Evolutionary conservation across 306 rosid genomes (phyloP).

Genomic region (Prunus mongolica): DNA sequence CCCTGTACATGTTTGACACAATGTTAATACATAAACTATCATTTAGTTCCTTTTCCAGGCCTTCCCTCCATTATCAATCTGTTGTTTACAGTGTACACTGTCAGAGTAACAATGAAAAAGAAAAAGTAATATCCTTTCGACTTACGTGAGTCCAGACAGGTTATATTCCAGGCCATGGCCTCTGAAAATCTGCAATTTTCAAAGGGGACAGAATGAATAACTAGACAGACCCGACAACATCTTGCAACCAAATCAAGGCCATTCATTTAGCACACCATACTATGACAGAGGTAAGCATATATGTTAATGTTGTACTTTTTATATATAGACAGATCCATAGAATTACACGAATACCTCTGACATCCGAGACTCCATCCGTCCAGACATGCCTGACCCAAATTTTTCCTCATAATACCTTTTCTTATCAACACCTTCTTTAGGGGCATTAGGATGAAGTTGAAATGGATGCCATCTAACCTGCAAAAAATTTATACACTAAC

Average conservation of each 20-base stretch:
- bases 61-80: neutral
- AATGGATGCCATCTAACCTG: conserved; percentile 89
- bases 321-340: neutral
- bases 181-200: conserved; percentile 58
- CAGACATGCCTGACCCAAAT: conserved; percentile 55
- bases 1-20: conserved; percentile 54
- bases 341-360: conserved; percentile 45
- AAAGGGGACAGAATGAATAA: conserved; percentile 4
- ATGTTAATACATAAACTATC: conserved; percentile 11
- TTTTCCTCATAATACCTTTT: conserved; percentile 50
- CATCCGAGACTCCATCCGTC: conserved; percentile 68
- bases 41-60: neutral
- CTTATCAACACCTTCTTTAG: conserved; percentile 77
- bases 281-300: conserved; percentile 1
- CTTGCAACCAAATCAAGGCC: too few relatives aligned
- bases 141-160: conserved; percentile 79
- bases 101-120: neutral
- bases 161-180: conserved; percentile 50
- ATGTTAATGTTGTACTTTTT: neutral
- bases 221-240: neutral
- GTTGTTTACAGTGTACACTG: neutral
- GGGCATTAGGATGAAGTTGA: conserved; percentile 73
- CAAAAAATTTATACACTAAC: conserved; percentile 1
- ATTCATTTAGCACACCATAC: too few relatives aligned
- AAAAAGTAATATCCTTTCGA: conserved; percentile 5